A percentile compares a stretch with the other conserved stretches of the same genome.
phyloP scores from a whole-genome alignment of 1,139 yeast genomes.

The Yamadazyma atmosphaerica region DNA sequence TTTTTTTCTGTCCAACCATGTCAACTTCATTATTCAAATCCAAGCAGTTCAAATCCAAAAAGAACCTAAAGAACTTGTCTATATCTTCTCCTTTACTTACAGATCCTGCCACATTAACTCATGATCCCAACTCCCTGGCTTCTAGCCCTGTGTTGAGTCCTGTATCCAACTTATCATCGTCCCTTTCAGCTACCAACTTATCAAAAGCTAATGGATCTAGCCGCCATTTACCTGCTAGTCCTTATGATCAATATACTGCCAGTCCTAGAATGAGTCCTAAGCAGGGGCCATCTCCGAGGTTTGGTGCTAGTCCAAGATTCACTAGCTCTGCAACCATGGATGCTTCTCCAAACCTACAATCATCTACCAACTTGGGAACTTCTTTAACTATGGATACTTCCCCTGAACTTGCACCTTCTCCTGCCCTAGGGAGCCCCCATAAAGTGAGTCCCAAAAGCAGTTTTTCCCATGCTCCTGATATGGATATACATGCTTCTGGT shows the following conservation, averaged over 20 bases:
- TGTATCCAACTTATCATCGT: background rate
- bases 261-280: background rate
- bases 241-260: background rate
- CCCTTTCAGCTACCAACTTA: background rate
- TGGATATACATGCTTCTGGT: background rate
- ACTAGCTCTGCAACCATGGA: too few species aligned
- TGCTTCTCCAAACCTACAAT: too few species aligned
- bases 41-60: conserved; percentile 26
- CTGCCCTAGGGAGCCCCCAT: background rate
- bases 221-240: background rate
- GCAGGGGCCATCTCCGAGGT: too few species aligned
- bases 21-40: conserved; percentile 30
- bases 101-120: background rate
- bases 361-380: too few species aligned
- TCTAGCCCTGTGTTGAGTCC: background rate
- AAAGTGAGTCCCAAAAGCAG: background rate
- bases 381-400: background rate
- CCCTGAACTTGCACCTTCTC: background rate
- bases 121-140: background rate
- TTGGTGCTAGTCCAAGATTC: background rate
- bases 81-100: conserved; percentile 28
- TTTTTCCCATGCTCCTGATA: background rate
- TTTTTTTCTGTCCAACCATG: conserved; percentile 18
- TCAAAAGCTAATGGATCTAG: background rate
- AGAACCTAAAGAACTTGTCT: conserved; percentile 29